Evolutionary conservation across 2,329 filamentous ascomycete genomes (phyloP), one percentile per base, ranked within the genome.

Genomic region (Neofusicoccum sp.): DNA sequence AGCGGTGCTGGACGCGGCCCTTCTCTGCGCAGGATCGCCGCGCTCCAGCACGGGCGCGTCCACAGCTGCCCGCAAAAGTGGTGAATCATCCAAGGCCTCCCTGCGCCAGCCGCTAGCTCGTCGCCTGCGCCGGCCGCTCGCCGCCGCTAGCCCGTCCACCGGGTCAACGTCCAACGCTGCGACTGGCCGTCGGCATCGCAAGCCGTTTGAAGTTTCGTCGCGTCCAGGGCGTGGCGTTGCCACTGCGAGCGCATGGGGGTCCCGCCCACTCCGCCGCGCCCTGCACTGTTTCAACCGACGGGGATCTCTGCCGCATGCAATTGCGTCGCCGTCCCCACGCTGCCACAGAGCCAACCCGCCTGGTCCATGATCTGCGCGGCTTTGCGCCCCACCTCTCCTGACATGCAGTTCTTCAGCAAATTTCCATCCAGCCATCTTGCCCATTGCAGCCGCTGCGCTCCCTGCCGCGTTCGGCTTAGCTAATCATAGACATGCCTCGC

Each of bases 371-470:
- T 56, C 51, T 33, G 28, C 51, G 44, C 31, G 28, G 44, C 28
- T 47, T 20, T 30, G 14, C 26, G 49, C 34, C 51, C 51, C 51
- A 56, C 51, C 38, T 56, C 51, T 56, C 51, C 51, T 56, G 51
- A 56, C 20, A 20, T 43, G 38, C 34, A 6, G 41, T 54, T 54
- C 49, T 41, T 54, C 49, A 54, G 14, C 31, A n/a, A 9, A 33
- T 26, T 20, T 20, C 20, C 20, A 20, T 20, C 20, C 20, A 9
- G 11, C 44, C 49, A n/a, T 41, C 49, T 54, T 54, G 43, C 51
- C 51, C 51, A 56, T 56, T 26, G 4, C 38, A 28, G 49, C 49
- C 34, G 20, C 36, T 36, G 36, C 49, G 51, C 51, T 38, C 24
- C 51, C 43, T 20, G 38, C 38, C 24, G 51, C 26, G 28, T 43